phyloP scores from a whole-genome alignment of 2,329 filamentous ascomycete genomes.

The Cladorrhinum sp. region DNA sequence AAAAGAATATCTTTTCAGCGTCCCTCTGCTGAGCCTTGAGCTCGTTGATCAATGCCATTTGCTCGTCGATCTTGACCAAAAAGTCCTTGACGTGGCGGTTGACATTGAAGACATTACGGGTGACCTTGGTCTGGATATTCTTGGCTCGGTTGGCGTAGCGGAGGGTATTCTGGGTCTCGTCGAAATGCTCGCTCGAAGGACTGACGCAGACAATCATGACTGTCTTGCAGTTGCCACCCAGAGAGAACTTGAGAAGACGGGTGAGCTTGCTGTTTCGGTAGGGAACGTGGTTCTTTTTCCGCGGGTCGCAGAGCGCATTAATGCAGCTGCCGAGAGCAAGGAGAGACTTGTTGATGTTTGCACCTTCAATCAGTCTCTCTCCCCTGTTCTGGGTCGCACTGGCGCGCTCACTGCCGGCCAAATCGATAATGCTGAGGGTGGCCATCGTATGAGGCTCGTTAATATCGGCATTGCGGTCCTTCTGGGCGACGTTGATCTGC shows the following conservation, averaged over 20 bases:
- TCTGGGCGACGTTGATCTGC: constrained; percentile 93
- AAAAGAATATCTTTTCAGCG: constrained; percentile 74
- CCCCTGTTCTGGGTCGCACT: constrained; percentile 96
- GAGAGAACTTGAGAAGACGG: constrained; percentile 89
- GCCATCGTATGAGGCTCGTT: constrained; percentile 98
- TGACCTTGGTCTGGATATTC: constrained; percentile 99
- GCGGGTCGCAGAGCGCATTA: constrained; percentile 91
- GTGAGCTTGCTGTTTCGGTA: constrained; percentile 98
- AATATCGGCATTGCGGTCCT: constrained; percentile 86
- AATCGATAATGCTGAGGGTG: constrained; percentile 94
- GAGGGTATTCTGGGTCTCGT: constrained; percentile 96
- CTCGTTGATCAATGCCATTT: constrained; percentile 95
- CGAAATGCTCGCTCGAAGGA: constrained; percentile 92
- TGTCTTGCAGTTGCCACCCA: constrained; percentile 96
- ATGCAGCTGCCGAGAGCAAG: constrained; percentile 95
- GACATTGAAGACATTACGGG: constrained; percentile 98
- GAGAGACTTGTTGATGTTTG: constrained; percentile 99
- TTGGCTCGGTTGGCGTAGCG: constrained; percentile 97
- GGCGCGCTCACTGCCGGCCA: constrained; percentile 92
- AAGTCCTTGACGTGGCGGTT: constrained; percentile 99
- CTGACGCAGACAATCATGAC: constrained; percentile 99
- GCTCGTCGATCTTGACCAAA: constrained; percentile 97
- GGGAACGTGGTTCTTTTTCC: constrained; percentile 89
- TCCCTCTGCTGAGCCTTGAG: constrained; percentile 91
- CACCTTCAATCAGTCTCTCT: constrained; percentile 85